Evolutionary conservation across 139 green algal genomes (phyloP).

Genomic region (Picochlorum sp.): DNA sequence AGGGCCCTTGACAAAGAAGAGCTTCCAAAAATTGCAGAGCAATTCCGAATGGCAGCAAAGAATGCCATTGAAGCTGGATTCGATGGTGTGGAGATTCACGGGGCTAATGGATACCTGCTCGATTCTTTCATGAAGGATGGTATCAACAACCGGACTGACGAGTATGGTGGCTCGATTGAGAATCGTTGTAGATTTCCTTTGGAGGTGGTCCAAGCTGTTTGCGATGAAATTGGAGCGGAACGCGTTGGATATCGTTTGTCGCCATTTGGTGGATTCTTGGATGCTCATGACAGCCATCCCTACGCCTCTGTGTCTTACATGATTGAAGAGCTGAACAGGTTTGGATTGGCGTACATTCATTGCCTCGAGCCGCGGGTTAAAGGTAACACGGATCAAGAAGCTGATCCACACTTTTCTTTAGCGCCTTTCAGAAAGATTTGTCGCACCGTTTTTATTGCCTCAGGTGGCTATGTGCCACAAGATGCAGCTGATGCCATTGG

Average conservation of each 20-base stretch:
- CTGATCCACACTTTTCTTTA: conserved; percentile 26
- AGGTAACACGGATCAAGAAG: conserved; percentile 14
- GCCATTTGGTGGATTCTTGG: conserved; percentile 53
- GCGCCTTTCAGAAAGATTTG: conserved; percentile 45
- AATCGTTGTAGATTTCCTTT: conserved; percentile 34
- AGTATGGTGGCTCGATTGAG: conserved; percentile 33
- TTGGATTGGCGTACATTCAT: not conserved
- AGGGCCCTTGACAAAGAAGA: conserved; percentile 31
- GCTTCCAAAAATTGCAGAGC: conserved; percentile 33
- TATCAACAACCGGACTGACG: conserved; percentile 34
- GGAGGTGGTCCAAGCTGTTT: conserved; percentile 27
- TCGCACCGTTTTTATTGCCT: conserved; percentile 53
- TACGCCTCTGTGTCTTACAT: conserved; percentile 48
- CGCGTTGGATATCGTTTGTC: conserved; percentile 62
- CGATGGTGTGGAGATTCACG: conserved; percentile 68
- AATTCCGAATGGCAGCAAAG: conserved; percentile 33
- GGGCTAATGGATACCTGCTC: conserved; percentile 47
- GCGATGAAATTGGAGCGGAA: conserved; percentile 26
- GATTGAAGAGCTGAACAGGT: conserved; percentile 53
- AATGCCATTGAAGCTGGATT: conserved; percentile 57
- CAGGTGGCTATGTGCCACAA: conserved; percentile 53
- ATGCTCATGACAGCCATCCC: conserved; percentile 24
- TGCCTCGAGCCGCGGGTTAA: conserved; percentile 49
- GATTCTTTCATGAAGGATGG: conserved; percentile 17
- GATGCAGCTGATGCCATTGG: conserved; percentile 34